Evolutionary conservation across 768 basidiomycete genomes (phyloP), one percentile per base, ranked within the genome.

Genomic region (Pisolithus sp.): DNA sequence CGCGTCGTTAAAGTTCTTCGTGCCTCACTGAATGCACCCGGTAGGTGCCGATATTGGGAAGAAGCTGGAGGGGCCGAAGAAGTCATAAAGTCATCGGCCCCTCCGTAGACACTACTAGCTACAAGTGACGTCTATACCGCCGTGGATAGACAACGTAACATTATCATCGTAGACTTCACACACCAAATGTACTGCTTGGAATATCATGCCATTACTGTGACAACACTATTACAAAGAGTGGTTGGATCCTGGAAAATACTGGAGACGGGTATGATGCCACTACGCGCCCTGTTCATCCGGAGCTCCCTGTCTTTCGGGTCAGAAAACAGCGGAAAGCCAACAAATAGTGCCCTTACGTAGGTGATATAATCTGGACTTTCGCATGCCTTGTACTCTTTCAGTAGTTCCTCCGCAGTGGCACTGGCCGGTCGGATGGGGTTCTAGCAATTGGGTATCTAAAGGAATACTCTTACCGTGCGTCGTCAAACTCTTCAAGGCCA

Each of bases 371-470:
- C 91, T 9, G 90, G 79, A 63, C 86, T 93, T 71, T 98, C 94
- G 68, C 93, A 95, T 48, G 95, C 94, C 61, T 89, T 87, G 72
- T 97, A 98, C 65, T 97, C 95, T 57, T 93, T 90, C 59, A 93
- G 71, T 17, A 96, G 69, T 59, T 93, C 90, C 49, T 91, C 86
- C 28, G 88, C 90, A 18, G 87, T 89, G 5, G 87, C 89, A 52
- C 91, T 92, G 59, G 8, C 44, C 41, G 51, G 46, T 38, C n/a
- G 34, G 21, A 31, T 9, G 30, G 24, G 12, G 15, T 7, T 17
- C 43, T 20, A 48, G 49, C 54, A 42, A 50, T n/a, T 26, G 0
- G 38, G 15, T 5, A 28, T 34, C n/a, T 17, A 20, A 41, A 2
- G 37, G 12, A 7, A 18, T 20, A 57, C 46, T 43, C 77, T 53